Evolutionary conservation across 1,284 basidiomycete species (phyloP), one percentile per base, ranked within the genome.

Genomic region (Coriolopsis trogii): DNA sequence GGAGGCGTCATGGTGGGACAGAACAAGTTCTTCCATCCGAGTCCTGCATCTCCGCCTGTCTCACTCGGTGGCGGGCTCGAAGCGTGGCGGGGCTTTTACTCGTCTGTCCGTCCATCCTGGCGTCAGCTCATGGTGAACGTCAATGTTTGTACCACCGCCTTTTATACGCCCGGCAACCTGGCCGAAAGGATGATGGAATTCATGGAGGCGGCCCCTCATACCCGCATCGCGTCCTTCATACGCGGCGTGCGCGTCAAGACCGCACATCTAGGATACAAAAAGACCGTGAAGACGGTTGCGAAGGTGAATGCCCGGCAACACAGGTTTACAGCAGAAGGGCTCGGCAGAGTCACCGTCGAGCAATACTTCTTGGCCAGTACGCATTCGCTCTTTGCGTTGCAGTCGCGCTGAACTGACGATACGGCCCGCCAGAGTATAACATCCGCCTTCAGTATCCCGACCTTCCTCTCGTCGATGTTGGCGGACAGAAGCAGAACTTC

Each of bases 61-160:
- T 38, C 64, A 24, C 73, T 89, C 23, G 84, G 83, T 12, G 87
- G 82, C 12, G 79, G 82, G 7, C 74, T 90, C 10, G 78, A 87
- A 59, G 88, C 84, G 0, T 86, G 81, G 73, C 76, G 80, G 61
- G 89, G 89, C 0, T 91, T 87, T 65, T 91, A 85, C 63, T 81
- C 85, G 3, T 90, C 87, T 5, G 86, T 89, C 34, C 81, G 89
- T 7, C 85, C 88, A 1, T 71, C 83, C 2, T 83, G 85, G 65
- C 80, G 81, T 38, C 84, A 87, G 56, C 72, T 91, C 26, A 86
- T 89, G 85, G 84, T 90, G 28, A 91, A 91, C 60, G 82, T 91
- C 48, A 89, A 91, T 54, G 84, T 84, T 2, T 87, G 85, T 62
- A 87, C 86, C 15, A 88, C 88, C 0, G 87, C 87, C 2, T 91